A percentile compares a stretch with the other conserved stretches of the same genome.
Evolutionary conservation across 768 basidiomycete genomes (phyloP).

Genomic region (Lentinula raphanica): DNA sequence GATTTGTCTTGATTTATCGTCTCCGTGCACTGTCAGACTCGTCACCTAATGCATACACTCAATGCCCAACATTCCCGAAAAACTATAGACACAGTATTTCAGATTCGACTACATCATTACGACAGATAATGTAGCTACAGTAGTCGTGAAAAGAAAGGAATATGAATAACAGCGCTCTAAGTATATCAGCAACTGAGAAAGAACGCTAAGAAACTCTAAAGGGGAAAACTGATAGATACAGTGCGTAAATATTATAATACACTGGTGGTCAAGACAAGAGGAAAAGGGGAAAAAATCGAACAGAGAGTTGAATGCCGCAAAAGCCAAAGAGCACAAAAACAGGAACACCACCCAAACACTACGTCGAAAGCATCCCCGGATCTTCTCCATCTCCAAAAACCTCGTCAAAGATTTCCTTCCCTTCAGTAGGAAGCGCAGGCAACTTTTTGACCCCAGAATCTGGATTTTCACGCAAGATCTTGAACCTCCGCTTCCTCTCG

Average conservation of each 20-base stretch:
- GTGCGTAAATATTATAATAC: background rate
- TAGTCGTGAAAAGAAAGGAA: background rate
- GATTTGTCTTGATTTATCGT: no score
- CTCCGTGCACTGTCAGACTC: no score
- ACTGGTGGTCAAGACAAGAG: background rate
- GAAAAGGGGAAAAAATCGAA: background rate
- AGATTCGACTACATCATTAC: background rate
- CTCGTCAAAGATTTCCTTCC: slow-evolving; percentile 75
- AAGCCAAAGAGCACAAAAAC: background rate
- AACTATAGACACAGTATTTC: background rate
- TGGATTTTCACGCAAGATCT: slow-evolving; percentile 55
- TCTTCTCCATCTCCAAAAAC: slow-evolving; percentile 66
- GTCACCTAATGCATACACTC: no score
- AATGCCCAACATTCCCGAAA: no score
- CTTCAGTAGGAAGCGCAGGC: slow-evolving; percentile 60
- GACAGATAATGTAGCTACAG: background rate
- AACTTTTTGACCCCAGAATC: slow-evolving; percentile 43
- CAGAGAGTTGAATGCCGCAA: no score
- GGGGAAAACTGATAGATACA: background rate
- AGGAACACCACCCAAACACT: background rate
- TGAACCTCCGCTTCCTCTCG: slow-evolving; percentile 68
- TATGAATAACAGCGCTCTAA: background rate
- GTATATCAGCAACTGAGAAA: background rate
- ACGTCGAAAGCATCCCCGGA: slow-evolving; percentile 74
- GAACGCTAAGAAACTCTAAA: background rate